A percentile compares a stretch with the other conserved stretches of the same genome.
Conservation (phyloP, 1,284 basidiomycete genomes). For the Peniophora sp. region DNA sequence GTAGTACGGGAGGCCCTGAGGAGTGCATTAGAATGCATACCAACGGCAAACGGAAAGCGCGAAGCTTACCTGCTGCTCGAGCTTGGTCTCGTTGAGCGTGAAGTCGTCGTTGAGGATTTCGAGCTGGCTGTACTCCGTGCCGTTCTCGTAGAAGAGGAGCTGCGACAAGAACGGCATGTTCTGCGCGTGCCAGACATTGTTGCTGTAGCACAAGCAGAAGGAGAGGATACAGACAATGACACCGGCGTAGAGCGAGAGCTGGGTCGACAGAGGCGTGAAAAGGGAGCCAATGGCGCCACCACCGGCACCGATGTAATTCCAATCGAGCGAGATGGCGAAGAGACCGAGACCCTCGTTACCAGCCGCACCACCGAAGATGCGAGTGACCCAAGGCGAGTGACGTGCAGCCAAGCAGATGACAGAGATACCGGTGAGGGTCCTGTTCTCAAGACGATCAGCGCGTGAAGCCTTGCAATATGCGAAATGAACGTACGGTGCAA, state of each 20-base stretch:
- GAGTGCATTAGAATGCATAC: not conserved
- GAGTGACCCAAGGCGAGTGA: slow-evolving; percentile 13
- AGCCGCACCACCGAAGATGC: slow-evolving; percentile 17
- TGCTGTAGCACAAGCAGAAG: slow-evolving; percentile 33
- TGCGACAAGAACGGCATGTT: slow-evolving; percentile 49
- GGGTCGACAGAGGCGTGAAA: slow-evolving; percentile 6
- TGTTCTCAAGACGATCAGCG: slow-evolving; percentile 1
- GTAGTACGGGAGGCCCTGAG: slow-evolving; percentile 29
- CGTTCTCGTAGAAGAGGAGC: slow-evolving; percentile 42
- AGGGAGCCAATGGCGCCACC: slow-evolving; percentile 3
- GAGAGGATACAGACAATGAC: slow-evolving; percentile 36
- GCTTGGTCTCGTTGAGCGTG: slow-evolving; percentile 34
- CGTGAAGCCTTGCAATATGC: not conserved
- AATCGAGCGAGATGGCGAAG: slow-evolving; percentile 20
- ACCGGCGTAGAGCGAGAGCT: slow-evolving; percentile 34
- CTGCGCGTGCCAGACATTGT: slow-evolving; percentile 39
- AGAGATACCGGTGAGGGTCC: slow-evolving; percentile 8
- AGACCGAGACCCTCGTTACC: slow-evolving; percentile 20
- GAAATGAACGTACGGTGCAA: not conserved
- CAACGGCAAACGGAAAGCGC: not conserved
- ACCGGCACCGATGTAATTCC: slow-evolving; percentile 15
- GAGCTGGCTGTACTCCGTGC: slow-evolving; percentile 36
- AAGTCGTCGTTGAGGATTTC: slow-evolving; percentile 40
- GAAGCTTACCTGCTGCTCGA: slow-evolving; percentile 23
- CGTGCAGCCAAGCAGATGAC: slow-evolving; percentile 16